Conservation (phyloP, 805 yeast genomes). For the Cyberlindnera bimundalis region DNA sequence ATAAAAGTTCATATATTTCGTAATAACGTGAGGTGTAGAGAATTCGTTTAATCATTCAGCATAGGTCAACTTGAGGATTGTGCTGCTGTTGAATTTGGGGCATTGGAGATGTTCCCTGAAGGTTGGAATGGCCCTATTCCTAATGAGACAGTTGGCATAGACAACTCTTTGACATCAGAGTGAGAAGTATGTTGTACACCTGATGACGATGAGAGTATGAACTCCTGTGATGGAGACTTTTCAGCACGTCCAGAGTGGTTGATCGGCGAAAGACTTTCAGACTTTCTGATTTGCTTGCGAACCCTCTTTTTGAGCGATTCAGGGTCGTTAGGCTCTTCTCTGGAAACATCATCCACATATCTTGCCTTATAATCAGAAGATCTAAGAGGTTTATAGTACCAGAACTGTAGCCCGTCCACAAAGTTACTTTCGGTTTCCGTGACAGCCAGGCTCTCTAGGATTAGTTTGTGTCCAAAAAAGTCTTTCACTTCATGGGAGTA, state of each 20-base stretch:
- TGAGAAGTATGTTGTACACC: too few species aligned
- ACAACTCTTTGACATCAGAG: background rate
- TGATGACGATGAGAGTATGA: background rate
- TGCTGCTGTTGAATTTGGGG: too few species aligned
- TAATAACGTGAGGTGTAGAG: too few species aligned
- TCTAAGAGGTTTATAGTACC: conserved; percentile 24
- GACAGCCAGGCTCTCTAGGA: conserved; percentile 4
- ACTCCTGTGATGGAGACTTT: background rate
- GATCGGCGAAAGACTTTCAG: too few species aligned
- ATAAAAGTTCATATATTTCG: too few species aligned
- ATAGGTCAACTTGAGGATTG: too few species aligned
- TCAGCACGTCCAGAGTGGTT: too few species aligned
- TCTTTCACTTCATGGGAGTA: background rate
- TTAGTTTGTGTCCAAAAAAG: conserved; percentile 2
- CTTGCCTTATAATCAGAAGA: conserved; percentile 27
- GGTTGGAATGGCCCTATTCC: background rate
- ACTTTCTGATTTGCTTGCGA: background rate
- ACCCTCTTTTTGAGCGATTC: background rate
- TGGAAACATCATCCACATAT: conserved; percentile 19
- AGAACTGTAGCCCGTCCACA: conserved; percentile 5
- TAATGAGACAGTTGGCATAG: background rate
- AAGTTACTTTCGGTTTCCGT: background rate
- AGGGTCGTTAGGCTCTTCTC: conserved; percentile 25
- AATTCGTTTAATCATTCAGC: too few species aligned
- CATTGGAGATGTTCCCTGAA: background rate